These are phyloP conservation scores for Fusarium bulbicola DNA, from an alignment of 2,329 filamentous ascomycete genomes.

Conservation along the genomic window DNA sequence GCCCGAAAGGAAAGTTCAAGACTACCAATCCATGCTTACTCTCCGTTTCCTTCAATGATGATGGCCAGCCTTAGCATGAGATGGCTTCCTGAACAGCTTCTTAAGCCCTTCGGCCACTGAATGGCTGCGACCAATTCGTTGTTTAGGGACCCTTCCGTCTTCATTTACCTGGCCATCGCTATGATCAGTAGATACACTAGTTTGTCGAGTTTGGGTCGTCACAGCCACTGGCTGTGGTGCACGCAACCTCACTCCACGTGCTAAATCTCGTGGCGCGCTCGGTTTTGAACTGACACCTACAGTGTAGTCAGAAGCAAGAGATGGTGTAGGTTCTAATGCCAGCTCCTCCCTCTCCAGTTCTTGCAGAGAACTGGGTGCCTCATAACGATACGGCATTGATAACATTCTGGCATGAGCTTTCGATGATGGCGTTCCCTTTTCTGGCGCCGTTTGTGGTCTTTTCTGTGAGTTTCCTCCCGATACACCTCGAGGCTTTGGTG, in stretches of 20 bases:
- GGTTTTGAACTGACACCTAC: not conserved
- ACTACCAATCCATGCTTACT: not conserved
- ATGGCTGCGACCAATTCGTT: constrained; percentile 42
- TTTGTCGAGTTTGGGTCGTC: constrained; percentile 6
- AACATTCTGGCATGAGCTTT: not conserved
- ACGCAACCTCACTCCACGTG: not conserved
- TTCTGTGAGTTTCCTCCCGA: not conserved
- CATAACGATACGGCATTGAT: constrained; percentile 13
- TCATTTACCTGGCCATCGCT: not conserved
- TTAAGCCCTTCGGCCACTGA: constrained; percentile 51
- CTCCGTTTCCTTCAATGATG: not conserved
- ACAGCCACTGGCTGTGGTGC: constrained; percentile 7
- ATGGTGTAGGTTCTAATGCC: constrained; percentile 11
- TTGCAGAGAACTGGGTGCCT: not conserved
- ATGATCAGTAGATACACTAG: constrained; percentile 10
- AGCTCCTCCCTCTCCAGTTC: constrained; percentile 11
- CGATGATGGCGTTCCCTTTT: not conserved
- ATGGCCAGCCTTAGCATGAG: constrained; percentile 8
- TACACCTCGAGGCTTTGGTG: constrained; percentile 23
- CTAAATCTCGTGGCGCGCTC: not conserved
- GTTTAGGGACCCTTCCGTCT: constrained; percentile 4
- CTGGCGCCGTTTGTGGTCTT: constrained; percentile 14
- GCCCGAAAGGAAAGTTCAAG: not conserved
- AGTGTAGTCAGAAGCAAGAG: constrained; percentile 8
- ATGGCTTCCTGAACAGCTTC: constrained; percentile 51